Evolutionary conservation across 345 rosid species (phyloP), one percentile per base, ranked within the genome.

Genomic region (Pistacia vera): DNA sequence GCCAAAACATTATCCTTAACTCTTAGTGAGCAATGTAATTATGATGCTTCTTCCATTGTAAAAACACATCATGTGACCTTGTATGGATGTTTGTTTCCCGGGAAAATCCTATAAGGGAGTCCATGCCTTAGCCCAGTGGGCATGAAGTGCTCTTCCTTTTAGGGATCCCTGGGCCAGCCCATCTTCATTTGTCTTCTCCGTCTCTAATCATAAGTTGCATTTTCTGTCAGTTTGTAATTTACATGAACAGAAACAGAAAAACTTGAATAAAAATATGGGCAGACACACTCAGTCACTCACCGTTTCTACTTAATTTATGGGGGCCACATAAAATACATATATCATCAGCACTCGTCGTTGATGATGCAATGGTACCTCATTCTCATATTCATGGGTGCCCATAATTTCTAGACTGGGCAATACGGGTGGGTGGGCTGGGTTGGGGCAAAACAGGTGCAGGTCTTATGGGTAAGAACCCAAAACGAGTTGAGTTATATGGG

Each of bases 141-240:
- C 14, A 36, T 22, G 25, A 22, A 22, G 25, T 22, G 25, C 25
- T 22, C 25, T 22, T 22, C 25, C 25, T 22, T 22, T 11, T 9
- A 3, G n/a, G 9, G 61, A 30, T 36, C n/a, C n/a, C 63, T 62
- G 35, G 70, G 65, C 73, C 70, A 46, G 66, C 38, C 59, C 59
- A 71, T 71, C 71, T 71, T 30, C 35, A 48, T 44, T 11, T 57
- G 33, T 75, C 56, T 51, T 49, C 18, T 35, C 41, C 63, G 0
- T 2, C 10, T 4, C 52, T 18, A 65, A 41, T 14, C 35, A 9
- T 11, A 59, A 22, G 25, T 9, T 20, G 63, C 14, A 59, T 59
- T 25, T 63, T 63, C 66, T 63, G 66, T 33, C 46, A 35, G 65
- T 28, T 28, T 28, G 41, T 61, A 13, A 61, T 4, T 11, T n/a